phyloP scores from a whole-genome alignment of 495 filamentous ascomycete species.

The Platismatia glauca region DNA sequence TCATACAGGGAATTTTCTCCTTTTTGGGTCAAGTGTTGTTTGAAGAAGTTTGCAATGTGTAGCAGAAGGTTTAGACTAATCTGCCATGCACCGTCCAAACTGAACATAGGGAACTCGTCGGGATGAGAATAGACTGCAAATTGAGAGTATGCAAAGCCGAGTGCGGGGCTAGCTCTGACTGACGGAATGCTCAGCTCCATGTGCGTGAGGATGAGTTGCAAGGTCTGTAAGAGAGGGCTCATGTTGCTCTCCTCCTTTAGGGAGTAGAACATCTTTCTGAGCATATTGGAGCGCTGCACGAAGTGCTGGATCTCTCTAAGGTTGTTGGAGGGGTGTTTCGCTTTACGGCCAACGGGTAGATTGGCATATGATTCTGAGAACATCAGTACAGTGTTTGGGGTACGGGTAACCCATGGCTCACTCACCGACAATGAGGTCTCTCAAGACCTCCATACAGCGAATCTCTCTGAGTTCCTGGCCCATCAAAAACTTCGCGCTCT shows the following conservation, averaged over 20 bases:
- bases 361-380: slow-evolving; percentile 15
- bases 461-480: slow-evolving; percentile 12
- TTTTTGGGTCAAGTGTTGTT: slow-evolving; percentile 22
- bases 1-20: slow-evolving; percentile 18
- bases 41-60: slow-evolving; percentile 26
- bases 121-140: slow-evolving; percentile 19
- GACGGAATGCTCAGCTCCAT: slow-evolving; percentile 12
- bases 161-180: background rate
- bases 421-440: slow-evolving; percentile 24
- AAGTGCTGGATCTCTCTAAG: slow-evolving; percentile 15
- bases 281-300: slow-evolving; percentile 15
- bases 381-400: background rate
- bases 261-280: slow-evolving; percentile 8
- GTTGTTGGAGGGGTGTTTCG: slow-evolving; percentile 15
- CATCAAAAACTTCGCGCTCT: background rate
- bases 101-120: slow-evolving; percentile 13
- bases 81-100: background rate
- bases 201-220: slow-evolving; percentile 18
- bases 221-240: slow-evolving; percentile 11
- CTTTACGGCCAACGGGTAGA: background rate
- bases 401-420: background rate
- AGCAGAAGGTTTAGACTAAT: slow-evolving; percentile 18
- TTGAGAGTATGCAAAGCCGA: slow-evolving; percentile 18
- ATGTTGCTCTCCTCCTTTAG: background rate
- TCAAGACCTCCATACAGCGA: slow-evolving; percentile 17